Base-by-base conservation (phyloP, 2,329 filamentous ascomycete genomes). In the Calcarisporium arbuscula region DNA sequence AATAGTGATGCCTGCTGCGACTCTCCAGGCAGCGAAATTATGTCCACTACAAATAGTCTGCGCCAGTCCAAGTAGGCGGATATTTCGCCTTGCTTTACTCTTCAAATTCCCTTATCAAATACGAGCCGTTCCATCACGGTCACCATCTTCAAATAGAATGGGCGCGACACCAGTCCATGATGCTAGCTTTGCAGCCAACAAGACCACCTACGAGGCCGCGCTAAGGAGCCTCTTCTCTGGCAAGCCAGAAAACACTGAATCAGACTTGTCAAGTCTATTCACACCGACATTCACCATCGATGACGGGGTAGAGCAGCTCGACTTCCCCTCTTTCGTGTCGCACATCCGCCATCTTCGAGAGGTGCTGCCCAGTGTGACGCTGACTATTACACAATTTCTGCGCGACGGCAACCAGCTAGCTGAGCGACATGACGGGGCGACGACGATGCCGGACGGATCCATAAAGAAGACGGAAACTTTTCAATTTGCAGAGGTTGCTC, bases 311-410 rank as follows among this genome's bases (percentile, higher is more conserved):
- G 36, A 27, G 12, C 32, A 22, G 8, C 28, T 28, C 18, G 39
- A 39, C 10, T 41, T 41, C 15, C 21, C 15, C 8, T 36, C 28
- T 4, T 39, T 41, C 19, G 39, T 39, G 10, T 20, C 32, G 17
- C 39, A 41, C 32, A 39, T 39, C 18, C 36, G 36, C 7, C 34
- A 33, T 23, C 20, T 41, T 14, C 36, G 39, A 15, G 29, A 39
- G 10, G 30, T 39, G 30, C 28, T 35, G 14, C 32, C 37, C 5
- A 16, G 10, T 4, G 36, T 41, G 9, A 23, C 38, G 11, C 32
- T 39, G 11, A 39, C 36, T 11, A 39, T 38, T 4, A 33, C 35
- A 2, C 32, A 36, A 12, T 41, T 39, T 12, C 7, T 41, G 27
- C 39, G 39, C 19, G 36, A 41, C 16, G 39, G 39, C 6, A 21